Base-by-base conservation (phyloP, 225 moss, liverwort and hornwort genomes). In the Pseudisothecium myosuroides region DNA sequence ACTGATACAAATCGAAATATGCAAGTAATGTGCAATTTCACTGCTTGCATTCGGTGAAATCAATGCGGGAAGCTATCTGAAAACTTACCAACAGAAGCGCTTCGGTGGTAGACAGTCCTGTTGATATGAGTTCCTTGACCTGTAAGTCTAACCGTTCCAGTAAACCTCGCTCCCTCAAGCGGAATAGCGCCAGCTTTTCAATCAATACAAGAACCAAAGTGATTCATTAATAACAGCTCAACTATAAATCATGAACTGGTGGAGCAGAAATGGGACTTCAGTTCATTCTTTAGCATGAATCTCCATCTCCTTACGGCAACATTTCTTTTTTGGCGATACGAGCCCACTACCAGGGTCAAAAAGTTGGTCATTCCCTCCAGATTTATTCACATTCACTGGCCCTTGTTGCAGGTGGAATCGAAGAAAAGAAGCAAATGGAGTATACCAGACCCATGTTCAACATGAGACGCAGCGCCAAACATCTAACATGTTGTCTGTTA, bases 61-160 rank as follows among this genome's bases (percentile, higher is more conserved):
- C 27, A 27, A 58, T 64, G 47, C 86, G 59, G 37, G 32, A 69
- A 50, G 66, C 54, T 39, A 56, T 45, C 79, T 63, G 65, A 56
- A 52, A 76, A 76, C 92, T 84, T 81, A 95, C 94, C 78, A 88
- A 52, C n/a, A 85, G 78, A 65, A 95, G 88, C 13, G 92, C 93
- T 68, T 93, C 91, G 37, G 81, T 86, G 79, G 88, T 89, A 13
- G 90, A 86, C 63, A 92, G 55, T 76, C 94, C 93, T 4, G 80
- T 85, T 31, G 82, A n/a, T 66, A 92, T 83, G 83, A 90, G 83
- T 49, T 54, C 86, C 83, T 88, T 83, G 56, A 95, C 91, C 37
- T 93, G 91, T 39, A 62, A 66, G 76, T 87, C 89, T 81, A 95
- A 74, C 24, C 89, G 90, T 65, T 93, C 91, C 32, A 95, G 87